Conservation (phyloP, 805 yeast genomes). For the Saturnispora diversa region DNA sequence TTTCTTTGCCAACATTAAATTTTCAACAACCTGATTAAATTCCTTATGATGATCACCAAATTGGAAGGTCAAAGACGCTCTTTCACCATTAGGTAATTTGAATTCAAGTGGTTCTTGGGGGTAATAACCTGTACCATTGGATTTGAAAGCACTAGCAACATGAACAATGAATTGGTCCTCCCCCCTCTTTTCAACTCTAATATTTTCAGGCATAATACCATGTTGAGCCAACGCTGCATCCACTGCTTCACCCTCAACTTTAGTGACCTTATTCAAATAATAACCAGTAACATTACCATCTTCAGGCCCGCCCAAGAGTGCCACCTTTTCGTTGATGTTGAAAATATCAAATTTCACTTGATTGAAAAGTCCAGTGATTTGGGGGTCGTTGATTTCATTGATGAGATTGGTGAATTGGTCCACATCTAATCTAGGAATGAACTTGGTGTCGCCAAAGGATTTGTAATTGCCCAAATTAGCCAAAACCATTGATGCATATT, state of each 20-base stretch:
- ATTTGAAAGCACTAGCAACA: slow-evolving; percentile 57
- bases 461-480: slow-evolving; percentile 72
- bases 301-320: slow-evolving; percentile 70
- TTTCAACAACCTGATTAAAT: slow-evolving; percentile 49
- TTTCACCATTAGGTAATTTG: slow-evolving; percentile 32
- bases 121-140: slow-evolving; percentile 48
- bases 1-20: slow-evolving; percentile 48
- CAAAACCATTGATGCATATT: slow-evolving; percentile 68
- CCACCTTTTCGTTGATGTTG: slow-evolving; percentile 38
- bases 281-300: slow-evolving; percentile 70
- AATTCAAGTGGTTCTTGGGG: slow-evolving; percentile 40
- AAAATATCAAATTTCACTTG: slow-evolving; percentile 44
- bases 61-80: slow-evolving; percentile 39
- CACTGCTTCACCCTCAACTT: slow-evolving; percentile 56
- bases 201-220: slow-evolving; percentile 70
- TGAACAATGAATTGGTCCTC: slow-evolving; percentile 46
- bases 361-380: slow-evolving; percentile 31
- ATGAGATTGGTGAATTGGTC: slow-evolving; percentile 44
- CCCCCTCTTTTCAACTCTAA: slow-evolving; percentile 55
- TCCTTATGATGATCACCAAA: slow-evolving; percentile 76
- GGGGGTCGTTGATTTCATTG: slow-evolving; percentile 32
- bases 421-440: slow-evolving; percentile 54
- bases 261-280: slow-evolving; percentile 50
- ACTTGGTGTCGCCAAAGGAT: slow-evolving; percentile 84
- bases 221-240: slow-evolving; percentile 56